These are phyloP conservation scores for Paramecium bursaria DNA, from an alignment of 73 alveolate species.

Conservation along the genomic window DNA sequence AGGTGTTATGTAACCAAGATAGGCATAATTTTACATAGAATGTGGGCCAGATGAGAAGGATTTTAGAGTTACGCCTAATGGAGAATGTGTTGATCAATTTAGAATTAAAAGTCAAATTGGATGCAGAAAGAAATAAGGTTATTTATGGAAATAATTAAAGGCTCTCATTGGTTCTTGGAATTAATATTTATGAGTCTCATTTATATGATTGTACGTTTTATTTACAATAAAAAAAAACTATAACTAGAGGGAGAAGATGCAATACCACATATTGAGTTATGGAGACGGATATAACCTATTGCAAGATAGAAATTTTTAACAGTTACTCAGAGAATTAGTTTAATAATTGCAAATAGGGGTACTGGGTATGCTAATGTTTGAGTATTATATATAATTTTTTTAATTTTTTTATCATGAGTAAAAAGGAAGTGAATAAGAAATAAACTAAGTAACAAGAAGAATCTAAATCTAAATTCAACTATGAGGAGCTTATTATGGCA, in stretches of 20 bases:
- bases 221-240: conserved; percentile 14
- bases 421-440: conserved; percentile 56
- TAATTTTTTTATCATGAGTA: conserved; percentile 34
- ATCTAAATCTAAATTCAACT: conserved; percentile 63
- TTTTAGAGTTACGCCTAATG: conserved; percentile 20
- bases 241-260: conserved; percentile 48
- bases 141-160: background rate
- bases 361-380: no score
- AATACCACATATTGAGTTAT: conserved; percentile 43
- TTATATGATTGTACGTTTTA: conserved; percentile 16
- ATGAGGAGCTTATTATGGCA: conserved; percentile 54
- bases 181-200: background rate
- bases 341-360: no score
- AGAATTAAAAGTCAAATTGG: conserved; percentile 34
- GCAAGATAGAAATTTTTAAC: conserved; percentile 6
- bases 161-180: conserved; percentile 50
- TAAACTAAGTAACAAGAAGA: conserved; percentile 51
- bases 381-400: background rate
- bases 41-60: conserved; percentile 35
- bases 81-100: conserved; percentile 45
- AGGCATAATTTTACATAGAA: conserved; percentile 44
- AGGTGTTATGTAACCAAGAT: conserved; percentile 58
- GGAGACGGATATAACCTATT: no score
- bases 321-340: conserved; percentile 54
- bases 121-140: conserved; percentile 7